Conservation (phyloP, 768 basidiomycete species). For the Podaxis sp. region DNA sequence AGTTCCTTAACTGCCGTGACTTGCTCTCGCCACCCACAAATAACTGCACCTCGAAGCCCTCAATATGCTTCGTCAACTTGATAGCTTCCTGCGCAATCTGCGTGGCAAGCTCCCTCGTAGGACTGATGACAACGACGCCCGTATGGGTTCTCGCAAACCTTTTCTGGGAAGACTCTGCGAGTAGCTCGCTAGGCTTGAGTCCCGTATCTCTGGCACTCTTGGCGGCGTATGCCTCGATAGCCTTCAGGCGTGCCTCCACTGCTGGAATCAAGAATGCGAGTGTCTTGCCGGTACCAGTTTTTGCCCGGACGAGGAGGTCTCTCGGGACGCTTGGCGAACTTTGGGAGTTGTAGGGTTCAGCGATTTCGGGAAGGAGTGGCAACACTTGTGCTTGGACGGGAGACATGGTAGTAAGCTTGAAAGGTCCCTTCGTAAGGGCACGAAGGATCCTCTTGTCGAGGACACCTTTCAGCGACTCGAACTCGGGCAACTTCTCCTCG, state of each 20-base stretch:
- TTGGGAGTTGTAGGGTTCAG: slow-evolving; percentile 46
- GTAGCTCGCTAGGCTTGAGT: slow-evolving; percentile 27
- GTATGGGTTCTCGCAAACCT: slow-evolving; percentile 47
- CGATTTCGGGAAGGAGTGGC: slow-evolving; percentile 69
- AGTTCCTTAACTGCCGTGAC: slow-evolving; percentile 64
- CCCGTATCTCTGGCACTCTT: slow-evolving; percentile 45
- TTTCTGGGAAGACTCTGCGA: slow-evolving; percentile 31
- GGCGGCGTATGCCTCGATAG: slow-evolving; percentile 46
- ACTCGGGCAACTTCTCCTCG: slow-evolving; percentile 26
- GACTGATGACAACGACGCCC: slow-evolving; percentile 82
- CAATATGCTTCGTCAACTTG: slow-evolving; percentile 60
- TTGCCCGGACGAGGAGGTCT: slow-evolving; percentile 85
- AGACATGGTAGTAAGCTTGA: slow-evolving; percentile 72
- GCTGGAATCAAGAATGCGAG: slow-evolving; percentile 87
- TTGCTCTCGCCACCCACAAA: slow-evolving; percentile 79
- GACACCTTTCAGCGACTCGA: slow-evolving; percentile 36
- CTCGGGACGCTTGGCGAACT: slow-evolving; percentile 35
- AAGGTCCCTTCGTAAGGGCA: slow-evolving; percentile 63
- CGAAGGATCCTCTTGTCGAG: slow-evolving; percentile 45
- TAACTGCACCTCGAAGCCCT: slow-evolving; percentile 66
- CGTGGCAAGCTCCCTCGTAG: slow-evolving; percentile 87
- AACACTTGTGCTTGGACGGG: slow-evolving; percentile 82
- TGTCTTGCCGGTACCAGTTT: slow-evolving; percentile 90
- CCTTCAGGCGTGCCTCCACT: slow-evolving; percentile 70
- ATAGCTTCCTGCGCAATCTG: slow-evolving; percentile 87